A percentile compares a stretch with the other conserved stretches of the same genome.
Evolutionary conservation across 257 asterid species (phyloP).

Genomic region (Solanum paucissectum): DNA sequence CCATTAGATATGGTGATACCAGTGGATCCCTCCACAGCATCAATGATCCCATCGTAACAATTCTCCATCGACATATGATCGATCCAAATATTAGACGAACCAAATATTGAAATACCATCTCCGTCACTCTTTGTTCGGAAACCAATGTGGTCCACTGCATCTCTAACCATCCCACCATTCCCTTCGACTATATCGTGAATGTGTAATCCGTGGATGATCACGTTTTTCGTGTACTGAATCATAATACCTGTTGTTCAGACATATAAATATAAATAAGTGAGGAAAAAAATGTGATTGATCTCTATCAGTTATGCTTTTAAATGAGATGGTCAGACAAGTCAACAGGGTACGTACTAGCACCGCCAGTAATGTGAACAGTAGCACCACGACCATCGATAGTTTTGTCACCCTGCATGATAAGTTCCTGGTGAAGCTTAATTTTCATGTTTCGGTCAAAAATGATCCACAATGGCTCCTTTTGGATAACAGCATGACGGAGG

Average conservation of each 20-base stretch:
- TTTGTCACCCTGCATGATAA: constrained; percentile 14
- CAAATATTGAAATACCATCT: constrained; percentile 22
- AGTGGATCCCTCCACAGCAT: constrained; percentile 20
- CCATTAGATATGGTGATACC: constrained; percentile 25
- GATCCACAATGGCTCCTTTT: constrained; percentile 26
- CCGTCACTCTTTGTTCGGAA: constrained; percentile 19
- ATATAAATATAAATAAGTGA: not conserved
- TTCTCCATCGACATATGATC: constrained; percentile 39
- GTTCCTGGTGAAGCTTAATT: constrained; percentile 19
- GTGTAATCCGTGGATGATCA: constrained; percentile 22
- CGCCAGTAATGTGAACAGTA: constrained; percentile 10
- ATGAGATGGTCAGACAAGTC: not conserved
- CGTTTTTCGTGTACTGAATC: constrained; percentile 12
- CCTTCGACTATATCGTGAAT: constrained; percentile 14
- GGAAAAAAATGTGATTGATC: not conserved
- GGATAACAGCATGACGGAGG: constrained; percentile 30
- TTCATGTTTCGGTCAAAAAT: constrained; percentile 6
- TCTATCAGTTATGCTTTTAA: not conserved
- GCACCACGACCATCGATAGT: constrained; percentile 29
- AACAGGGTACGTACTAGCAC: constrained; percentile 3
- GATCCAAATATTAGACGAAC: constrained; percentile 37
- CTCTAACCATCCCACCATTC: constrained; percentile 13
- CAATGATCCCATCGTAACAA: constrained; percentile 20
- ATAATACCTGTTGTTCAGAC: not conserved
- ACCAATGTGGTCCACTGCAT: constrained; percentile 14